Base-by-base conservation (phyloP, 2,329 filamentous ascomycete genomes). In the Claviceps cyperi region DNA sequence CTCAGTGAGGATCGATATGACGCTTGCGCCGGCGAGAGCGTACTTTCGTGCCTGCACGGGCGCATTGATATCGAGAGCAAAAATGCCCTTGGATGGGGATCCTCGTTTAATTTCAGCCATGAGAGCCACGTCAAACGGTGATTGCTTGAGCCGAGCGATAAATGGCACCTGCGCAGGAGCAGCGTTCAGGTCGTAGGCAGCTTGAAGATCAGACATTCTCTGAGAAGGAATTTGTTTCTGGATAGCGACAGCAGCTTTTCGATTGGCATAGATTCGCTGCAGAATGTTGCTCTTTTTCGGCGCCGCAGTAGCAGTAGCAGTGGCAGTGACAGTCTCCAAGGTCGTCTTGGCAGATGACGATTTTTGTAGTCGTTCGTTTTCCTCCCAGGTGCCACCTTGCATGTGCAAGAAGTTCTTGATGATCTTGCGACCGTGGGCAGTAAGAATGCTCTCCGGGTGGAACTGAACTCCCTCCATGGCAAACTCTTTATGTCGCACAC, bases 41-140 rank as follows among this genome's bases (percentile, higher is more conserved):
- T 98, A 98, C 57, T 84, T 88, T 55, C 83, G 81, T 41, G 94
- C 92, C 66, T 98, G 92, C 5, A 83, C 81, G 22, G 92, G 89
- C 9, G 92, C 92, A 59, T 85, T 92, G 21, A 90, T 85, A 24
- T 87, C 80, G 2, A 94, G 75, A 0, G 90, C 87, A 54, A 98
- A 97, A 39, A 94, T 80, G 21, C 92, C 94, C 69, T 98, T 98
- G 1, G 91, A 97, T 1, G 92, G 92, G 8, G 92, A 97, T 4
- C 85, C 94, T 51, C 92, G 81, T 70, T 98, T 98, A 64, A 98
- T 94, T 66, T 98, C 92, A 13, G 92, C 91, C 84, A 96, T 90
- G 11, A 98, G 74, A 1, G 91, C 84, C n/a, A 97, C 73, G n/a
- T 85, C 79, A 60, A 89, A 94, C 2, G 87, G 82, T 4, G 89